phyloP scores from a whole-genome alignment of 2,329 filamentous ascomycete genomes.

The Alternaria sp. region DNA sequence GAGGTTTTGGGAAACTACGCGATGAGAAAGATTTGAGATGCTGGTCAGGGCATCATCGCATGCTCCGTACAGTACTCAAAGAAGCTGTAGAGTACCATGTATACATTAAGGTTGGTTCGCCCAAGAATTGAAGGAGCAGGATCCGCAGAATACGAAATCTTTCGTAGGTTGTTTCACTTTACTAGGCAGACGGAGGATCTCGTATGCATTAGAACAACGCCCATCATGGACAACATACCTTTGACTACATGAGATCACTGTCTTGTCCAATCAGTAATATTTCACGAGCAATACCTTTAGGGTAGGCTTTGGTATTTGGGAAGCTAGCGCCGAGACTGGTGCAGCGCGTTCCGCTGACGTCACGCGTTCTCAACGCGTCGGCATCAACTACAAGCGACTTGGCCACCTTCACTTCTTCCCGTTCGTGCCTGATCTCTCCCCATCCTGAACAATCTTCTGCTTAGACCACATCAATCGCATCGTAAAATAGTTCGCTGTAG shows the following conservation, averaged over 20 bases:
- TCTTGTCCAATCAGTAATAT: background rate
- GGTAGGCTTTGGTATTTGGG: background rate
- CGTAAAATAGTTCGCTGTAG: background rate
- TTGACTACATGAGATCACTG: rapidly evolving
- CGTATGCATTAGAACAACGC: no score
- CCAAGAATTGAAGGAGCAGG: no score
- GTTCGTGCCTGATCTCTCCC: background rate
- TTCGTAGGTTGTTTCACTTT: no score
- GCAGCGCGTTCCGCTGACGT: background rate
- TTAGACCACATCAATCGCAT: background rate
- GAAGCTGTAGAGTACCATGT: background rate
- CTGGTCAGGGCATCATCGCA: background rate
- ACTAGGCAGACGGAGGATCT: no score
- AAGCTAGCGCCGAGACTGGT: background rate
- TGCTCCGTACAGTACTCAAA: background rate
- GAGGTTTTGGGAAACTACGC: background rate
- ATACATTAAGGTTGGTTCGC: no score
- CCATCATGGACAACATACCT: no score
- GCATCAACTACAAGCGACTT: background rate
- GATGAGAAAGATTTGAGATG: rapidly evolving
- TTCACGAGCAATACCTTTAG: background rate
- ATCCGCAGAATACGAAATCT: rapidly evolving
- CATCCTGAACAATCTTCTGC: background rate
- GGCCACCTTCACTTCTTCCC: background rate
- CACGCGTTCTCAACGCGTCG: background rate